phyloP scores from a whole-genome alignment of 768 basidiomycete genomes.

The Boletellus ananiceps region DNA sequence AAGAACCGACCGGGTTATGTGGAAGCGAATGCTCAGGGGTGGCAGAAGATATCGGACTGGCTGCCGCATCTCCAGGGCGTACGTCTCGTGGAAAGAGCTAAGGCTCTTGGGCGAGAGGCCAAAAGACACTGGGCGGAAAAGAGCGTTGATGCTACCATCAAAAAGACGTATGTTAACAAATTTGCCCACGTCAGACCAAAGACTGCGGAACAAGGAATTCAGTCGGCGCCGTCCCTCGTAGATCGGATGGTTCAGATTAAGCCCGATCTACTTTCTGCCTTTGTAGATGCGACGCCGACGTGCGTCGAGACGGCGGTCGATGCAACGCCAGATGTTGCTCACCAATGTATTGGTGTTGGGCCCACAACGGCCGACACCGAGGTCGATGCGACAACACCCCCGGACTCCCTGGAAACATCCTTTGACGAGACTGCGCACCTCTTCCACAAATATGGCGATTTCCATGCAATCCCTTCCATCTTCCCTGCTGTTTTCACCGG shows the following conservation, averaged over 20 bases:
- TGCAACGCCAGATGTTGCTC: conserved; percentile 34
- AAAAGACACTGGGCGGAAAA: conserved; percentile 32
- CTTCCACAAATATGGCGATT: conserved; percentile 20
- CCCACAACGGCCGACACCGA: conserved; percentile 27
- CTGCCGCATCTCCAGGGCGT: conserved; percentile 70
- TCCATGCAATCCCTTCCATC: conserved; percentile 30
- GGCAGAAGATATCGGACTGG: conserved; percentile 65
- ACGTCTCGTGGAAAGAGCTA: conserved; percentile 56
- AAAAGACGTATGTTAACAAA: conserved; percentile 35
- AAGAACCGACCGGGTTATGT: conserved; percentile 67
- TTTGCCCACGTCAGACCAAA: conserved; percentile 40
- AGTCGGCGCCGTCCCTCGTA: conserved; percentile 35
- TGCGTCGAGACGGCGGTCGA: conserved; percentile 44
- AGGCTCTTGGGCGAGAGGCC: conserved; percentile 26
- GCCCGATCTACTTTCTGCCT: conserved; percentile 37
- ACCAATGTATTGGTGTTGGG: conserved; percentile 31
- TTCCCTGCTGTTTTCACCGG: conserved; percentile 29
- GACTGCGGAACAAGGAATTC: conserved; percentile 33
- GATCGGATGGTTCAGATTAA: conserved; percentile 38
- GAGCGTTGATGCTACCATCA: conserved; percentile 51
- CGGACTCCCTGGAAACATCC: conserved; percentile 21
- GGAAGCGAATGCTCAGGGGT: conserved; percentile 60
- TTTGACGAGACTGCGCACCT: conserved; percentile 22
- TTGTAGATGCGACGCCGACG: conserved; percentile 51
- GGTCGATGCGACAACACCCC: conserved; percentile 30